Evolutionary conservation across 2,329 filamentous ascomycete species (phyloP), one percentile per base, ranked within the genome.

Genomic region (Clonostachys byssicola): DNA sequence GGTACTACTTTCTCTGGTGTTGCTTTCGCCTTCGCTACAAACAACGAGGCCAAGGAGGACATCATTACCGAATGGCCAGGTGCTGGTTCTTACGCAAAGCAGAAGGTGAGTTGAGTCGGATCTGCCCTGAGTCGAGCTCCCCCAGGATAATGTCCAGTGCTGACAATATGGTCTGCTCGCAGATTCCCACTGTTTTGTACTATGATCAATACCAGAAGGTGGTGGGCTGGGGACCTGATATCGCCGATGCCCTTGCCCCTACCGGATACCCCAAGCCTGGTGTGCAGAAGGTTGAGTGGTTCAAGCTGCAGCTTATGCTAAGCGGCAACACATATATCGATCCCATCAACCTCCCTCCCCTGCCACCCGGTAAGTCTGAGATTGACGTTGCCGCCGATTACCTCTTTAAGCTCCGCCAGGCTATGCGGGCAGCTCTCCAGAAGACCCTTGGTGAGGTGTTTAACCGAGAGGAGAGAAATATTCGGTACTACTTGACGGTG

Each of bases 191-290:
- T 13, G 94, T 99, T n/a, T 81, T 99, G 51, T 99, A 99, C 75
- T 99, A 99, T 65, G 94, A 99, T 65, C 92, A 97, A 71, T 96
- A 96, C 68, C 94, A 99, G 64, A 96, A 97, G 70, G 94, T 99
- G 43, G 94, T 97, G n/a, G 94, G 94, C 59, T 99, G 94, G 94
- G 94, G 94, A 52, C 92, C 92, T 48, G 94, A 99, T 75, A 97
- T 97, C 60, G 90, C 94, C 51, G 92, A 97, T 71, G 94, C 94
- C 54, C 81, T 97, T 54, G 92, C 94, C 46, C 94, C 94, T 33
- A 97, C 94, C 39, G 94, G 94, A 53, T 97, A 97, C 68, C 94
- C 94, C 57, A 97, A 97, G 75, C 89, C 89, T 34, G 92, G 92
- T 54, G 92, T 99, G 57, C 94, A 97, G 70, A 97, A 97, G 74